phyloP scores from a whole-genome alignment of 2,329 filamentous ascomycete genomes.

The Aspergillus ochraceoroseus region DNA sequence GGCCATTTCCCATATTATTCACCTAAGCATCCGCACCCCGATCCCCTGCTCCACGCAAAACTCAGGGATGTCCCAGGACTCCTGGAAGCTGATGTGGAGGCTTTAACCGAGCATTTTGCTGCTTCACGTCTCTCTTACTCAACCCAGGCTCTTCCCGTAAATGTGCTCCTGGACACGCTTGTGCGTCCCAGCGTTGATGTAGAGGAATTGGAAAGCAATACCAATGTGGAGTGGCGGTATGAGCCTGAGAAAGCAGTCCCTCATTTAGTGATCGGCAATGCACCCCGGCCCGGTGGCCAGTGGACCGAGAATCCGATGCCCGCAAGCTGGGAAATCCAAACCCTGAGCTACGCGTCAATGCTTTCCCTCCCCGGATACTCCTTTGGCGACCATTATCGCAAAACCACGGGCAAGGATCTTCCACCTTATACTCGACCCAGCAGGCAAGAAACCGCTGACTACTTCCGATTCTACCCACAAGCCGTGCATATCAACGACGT shows the following conservation, averaged over 20 bases:
- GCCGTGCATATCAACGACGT: constrained; percentile 50
- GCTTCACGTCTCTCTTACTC: constrained; percentile 57
- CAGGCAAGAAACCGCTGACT: constrained; percentile 52
- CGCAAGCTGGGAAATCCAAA: constrained; percentile 54
- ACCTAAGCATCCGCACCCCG: constrained; percentile 50
- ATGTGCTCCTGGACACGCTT: constrained; percentile 57
- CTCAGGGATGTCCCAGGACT: constrained; percentile 47
- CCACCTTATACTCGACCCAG: constrained; percentile 54
- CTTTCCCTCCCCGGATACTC: constrained; percentile 57
- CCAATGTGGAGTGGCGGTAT: constrained; percentile 53
- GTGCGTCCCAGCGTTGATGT: constrained; percentile 56
- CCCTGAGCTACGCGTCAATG: constrained; percentile 59
- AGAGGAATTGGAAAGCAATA: constrained; percentile 47
- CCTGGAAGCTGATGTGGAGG: constrained; percentile 45
- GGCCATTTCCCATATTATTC: constrained; percentile 56
- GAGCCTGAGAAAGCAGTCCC: constrained; percentile 49
- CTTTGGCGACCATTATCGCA: constrained; percentile 51
- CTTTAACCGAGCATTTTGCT: constrained; percentile 54
- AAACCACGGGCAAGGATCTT: constrained; percentile 39
- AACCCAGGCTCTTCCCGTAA: constrained; percentile 56
- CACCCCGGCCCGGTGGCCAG: constrained; percentile 52
- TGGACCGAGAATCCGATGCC: constrained; percentile 54
- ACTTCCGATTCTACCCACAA: constrained; percentile 52
- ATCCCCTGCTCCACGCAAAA: constrained; percentile 53
- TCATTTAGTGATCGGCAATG: constrained; percentile 53